Percentiles rank a stretch among this genome's conserved stretches.
Evolutionary conservation across 2,329 filamentous ascomycete genomes (phyloP).

Genomic region (Fusarium mangiferae): DNA sequence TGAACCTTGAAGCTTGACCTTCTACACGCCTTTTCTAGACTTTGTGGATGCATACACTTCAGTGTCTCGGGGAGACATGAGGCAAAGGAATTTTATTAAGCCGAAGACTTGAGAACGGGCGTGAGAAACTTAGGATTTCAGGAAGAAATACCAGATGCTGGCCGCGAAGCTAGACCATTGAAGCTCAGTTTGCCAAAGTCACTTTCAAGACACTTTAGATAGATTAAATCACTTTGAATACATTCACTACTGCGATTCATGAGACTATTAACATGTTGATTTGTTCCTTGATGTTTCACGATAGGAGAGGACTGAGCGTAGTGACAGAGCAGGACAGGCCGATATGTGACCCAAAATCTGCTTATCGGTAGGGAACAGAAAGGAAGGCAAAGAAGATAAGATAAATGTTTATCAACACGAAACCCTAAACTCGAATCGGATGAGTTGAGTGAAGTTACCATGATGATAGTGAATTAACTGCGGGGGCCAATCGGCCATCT

Average conservation of each 20-base stretch:
- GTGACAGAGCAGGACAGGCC: background rate
- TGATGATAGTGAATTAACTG: background rate
- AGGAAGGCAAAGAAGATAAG: too few species aligned
- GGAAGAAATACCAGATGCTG: background rate
- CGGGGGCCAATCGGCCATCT: constrained; percentile 12
- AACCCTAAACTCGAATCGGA: background rate
- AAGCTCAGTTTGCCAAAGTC: background rate
- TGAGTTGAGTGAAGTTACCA: background rate
- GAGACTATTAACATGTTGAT: background rate
- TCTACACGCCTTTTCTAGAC: background rate
- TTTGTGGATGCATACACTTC: accelerated
- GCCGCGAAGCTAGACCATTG: background rate
- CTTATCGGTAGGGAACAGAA: background rate
- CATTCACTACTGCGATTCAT: accelerated
- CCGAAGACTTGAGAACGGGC: background rate
- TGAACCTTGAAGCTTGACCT: background rate
- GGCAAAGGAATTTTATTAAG: accelerated
- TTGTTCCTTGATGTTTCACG: background rate
- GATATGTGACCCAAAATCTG: background rate
- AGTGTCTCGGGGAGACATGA: too few species aligned
- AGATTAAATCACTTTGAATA: accelerated
- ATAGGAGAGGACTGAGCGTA: background rate
- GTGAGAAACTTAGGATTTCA: too few species aligned
- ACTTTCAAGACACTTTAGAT: accelerated
- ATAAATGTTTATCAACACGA: background rate